Conservation (phyloP, 2,329 filamentous ascomycete species). For the Cucurbitaria berberidis region DNA sequence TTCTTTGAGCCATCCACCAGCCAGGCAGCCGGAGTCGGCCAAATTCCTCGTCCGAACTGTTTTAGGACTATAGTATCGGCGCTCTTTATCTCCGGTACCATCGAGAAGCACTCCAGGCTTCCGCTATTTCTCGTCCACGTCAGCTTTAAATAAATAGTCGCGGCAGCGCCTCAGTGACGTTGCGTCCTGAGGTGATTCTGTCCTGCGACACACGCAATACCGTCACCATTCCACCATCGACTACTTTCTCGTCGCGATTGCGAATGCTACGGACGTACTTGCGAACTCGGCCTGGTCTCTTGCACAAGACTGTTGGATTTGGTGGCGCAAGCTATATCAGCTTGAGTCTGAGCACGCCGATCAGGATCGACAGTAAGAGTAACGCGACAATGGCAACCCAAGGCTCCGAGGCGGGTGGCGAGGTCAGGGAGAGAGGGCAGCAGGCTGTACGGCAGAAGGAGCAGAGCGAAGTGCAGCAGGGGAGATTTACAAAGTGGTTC, state of each 20-base stretch:
- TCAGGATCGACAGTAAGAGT: conserved; percentile 32
- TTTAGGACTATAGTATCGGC: no score
- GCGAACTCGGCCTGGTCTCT: conserved; percentile 25
- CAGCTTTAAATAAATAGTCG: conserved; percentile 24
- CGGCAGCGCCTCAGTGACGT: conserved; percentile 25
- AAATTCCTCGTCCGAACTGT: conserved; percentile 20
- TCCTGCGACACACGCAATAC: conserved; percentile 20
- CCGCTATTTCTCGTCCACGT: conserved; percentile 26
- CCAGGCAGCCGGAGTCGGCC: conserved; percentile 4
- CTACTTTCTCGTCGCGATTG: conserved; percentile 30
- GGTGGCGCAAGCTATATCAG: conserved; percentile 41
- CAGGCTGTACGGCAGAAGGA: conserved; percentile 55
- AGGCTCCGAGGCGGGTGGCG: conserved; percentile 16
- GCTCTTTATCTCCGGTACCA: conserved; percentile 17
- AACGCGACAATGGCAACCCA: conserved; percentile 40
- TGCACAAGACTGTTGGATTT: conserved; percentile 39
- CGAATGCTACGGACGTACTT: conserved; percentile 43
- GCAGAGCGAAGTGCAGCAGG: conserved; percentile 39
- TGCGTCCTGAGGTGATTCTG: conserved; percentile 20
- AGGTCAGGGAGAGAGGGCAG: conserved; percentile 42
- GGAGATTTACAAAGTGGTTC: conserved; percentile 63
- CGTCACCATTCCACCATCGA: conserved; percentile 46
- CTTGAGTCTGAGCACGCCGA: conserved; percentile 37
- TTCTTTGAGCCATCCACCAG: not conserved
- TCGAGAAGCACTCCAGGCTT: conserved; percentile 9